These are phyloP conservation scores for Asterella californica DNA, from an alignment of 225 moss, liverwort and hornwort genomes.

Conservation along the genomic window DNA sequence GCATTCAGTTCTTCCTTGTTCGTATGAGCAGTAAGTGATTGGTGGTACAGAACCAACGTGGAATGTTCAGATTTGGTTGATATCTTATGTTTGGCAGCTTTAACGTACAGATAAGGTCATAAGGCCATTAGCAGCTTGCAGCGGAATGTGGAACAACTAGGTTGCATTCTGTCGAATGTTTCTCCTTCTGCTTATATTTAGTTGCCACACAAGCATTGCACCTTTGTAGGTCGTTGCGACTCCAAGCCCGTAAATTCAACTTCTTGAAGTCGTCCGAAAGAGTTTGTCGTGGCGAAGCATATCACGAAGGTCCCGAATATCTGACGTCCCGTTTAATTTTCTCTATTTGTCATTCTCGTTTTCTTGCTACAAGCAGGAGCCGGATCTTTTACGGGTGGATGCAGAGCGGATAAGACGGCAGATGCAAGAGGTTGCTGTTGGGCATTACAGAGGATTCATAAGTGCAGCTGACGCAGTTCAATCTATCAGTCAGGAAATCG, in stretches of 20 bases:
- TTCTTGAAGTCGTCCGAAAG: background rate
- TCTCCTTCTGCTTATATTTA: background rate
- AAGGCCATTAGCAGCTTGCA: background rate
- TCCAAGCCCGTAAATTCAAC: background rate
- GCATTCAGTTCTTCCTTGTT: background rate
- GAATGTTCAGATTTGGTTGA: background rate
- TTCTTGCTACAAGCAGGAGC: conserved; percentile 55
- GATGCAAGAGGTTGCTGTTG: conserved; percentile 97
- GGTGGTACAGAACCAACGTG: background rate
- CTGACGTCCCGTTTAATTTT: background rate
- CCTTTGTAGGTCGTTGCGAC: background rate
- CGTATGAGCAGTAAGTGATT: background rate
- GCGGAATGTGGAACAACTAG: background rate
- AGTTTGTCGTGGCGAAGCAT: background rate
- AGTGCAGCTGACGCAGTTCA: conserved; percentile 95
- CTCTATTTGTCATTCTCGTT: background rate
- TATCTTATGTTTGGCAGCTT: background rate
- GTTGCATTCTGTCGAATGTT: background rate
- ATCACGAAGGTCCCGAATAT: background rate
- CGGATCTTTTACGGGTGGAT: conserved; percentile 86
- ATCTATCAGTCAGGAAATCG: conserved; percentile 84
- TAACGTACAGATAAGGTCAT: background rate
- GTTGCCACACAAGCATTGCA: background rate
- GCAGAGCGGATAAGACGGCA: conserved; percentile 92
- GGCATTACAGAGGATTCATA: conserved; percentile 92